Evolutionary conservation across 805 yeast genomes (phyloP).

Genomic region (Pichia nanzhaoensis): DNA sequence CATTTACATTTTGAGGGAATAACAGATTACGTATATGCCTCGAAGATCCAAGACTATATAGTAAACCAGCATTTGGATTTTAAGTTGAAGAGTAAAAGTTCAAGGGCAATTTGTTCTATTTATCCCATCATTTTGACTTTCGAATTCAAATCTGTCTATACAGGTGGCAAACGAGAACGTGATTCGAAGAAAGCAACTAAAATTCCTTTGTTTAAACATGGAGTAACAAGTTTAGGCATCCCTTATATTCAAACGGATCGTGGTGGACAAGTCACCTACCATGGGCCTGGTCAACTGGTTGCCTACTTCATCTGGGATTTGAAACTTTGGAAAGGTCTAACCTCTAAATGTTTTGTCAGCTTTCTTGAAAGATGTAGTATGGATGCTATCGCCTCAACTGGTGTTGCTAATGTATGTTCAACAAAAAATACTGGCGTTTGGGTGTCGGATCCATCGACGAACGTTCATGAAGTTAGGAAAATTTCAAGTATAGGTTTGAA

Average conservation of each 20-base stretch:
- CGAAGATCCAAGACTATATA: conserved; percentile 48
- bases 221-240: conserved; percentile 33
- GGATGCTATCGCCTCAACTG: conserved; percentile 28
- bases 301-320: conserved; percentile 76
- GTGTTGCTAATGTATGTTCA: conserved; percentile 37
- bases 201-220: not conserved
- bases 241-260: conserved; percentile 71
- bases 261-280: conserved; percentile 96
- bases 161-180: conserved; percentile 84
- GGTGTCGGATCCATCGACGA: conserved; percentile 32
- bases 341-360: conserved; percentile 46
- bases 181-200: conserved; percentile 9
- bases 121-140: conserved; percentile 69
- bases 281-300: conserved; percentile 92
- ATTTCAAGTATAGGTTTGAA: conserved; percentile 89
- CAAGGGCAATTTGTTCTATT: conserved; percentile 32
- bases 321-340: conserved; percentile 44
- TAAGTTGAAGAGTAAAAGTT: conserved; percentile 20
- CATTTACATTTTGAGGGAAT: conserved; percentile 38
- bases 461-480: conserved; percentile 36
- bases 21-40: conserved; percentile 42
- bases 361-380: conserved; percentile 32
- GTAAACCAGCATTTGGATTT: conserved; percentile 45
- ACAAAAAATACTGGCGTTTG: conserved; percentile 87
- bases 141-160: conserved; percentile 80